Evolutionary conservation across 2,329 filamentous ascomycete genomes (phyloP).

Genomic region (Helotiales sp.): DNA sequence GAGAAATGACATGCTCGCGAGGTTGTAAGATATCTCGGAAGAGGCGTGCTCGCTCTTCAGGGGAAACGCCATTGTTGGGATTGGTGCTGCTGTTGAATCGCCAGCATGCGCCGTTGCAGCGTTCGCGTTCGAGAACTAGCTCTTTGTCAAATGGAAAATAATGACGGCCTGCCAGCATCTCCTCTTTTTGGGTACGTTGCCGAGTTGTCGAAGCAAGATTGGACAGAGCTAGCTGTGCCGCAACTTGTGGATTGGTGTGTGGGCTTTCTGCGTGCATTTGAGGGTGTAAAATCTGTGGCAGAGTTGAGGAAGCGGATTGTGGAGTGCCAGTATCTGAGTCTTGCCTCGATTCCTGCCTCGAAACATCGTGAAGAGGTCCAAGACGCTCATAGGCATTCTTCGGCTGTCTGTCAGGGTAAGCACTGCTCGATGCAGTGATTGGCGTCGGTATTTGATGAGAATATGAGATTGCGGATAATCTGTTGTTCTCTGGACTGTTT

Average conservation of each 20-base stretch:
- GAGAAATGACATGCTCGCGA: constrained; percentile 60
- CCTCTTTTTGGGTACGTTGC: constrained; percentile 75
- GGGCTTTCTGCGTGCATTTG: constrained; percentile 39
- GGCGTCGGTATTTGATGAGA: constrained; percentile 61
- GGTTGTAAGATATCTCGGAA: constrained; percentile 76
- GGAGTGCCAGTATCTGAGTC: constrained; percentile 55
- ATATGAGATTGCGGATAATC: constrained; percentile 61
- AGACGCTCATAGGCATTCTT: constrained; percentile 64
- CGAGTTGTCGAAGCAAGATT: constrained; percentile 40
- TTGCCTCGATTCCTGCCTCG: constrained; percentile 54
- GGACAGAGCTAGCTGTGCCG: constrained; percentile 42
- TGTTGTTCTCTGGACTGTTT: constrained; percentile 61
- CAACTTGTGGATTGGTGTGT: constrained; percentile 40
- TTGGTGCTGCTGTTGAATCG: constrained; percentile 86
- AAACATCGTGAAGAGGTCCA: constrained; percentile 64
- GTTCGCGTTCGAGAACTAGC: constrained; percentile 81
- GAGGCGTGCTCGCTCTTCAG: constrained; percentile 69
- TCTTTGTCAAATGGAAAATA: constrained; percentile 81
- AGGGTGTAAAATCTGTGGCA: constrained; percentile 57
- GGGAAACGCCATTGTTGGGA: constrained; percentile 72
- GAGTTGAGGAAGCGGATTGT: constrained; percentile 46
- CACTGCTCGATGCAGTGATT: constrained; percentile 57
- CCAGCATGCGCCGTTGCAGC: constrained; percentile 81
- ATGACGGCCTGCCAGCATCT: constrained; percentile 82
- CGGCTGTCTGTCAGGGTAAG: constrained; percentile 45